These are phyloP conservation scores for Bothriochloa decipiens DNA, from an alignment of 176 grass and related monocot genomes.

Conservation along the genomic window DNA sequence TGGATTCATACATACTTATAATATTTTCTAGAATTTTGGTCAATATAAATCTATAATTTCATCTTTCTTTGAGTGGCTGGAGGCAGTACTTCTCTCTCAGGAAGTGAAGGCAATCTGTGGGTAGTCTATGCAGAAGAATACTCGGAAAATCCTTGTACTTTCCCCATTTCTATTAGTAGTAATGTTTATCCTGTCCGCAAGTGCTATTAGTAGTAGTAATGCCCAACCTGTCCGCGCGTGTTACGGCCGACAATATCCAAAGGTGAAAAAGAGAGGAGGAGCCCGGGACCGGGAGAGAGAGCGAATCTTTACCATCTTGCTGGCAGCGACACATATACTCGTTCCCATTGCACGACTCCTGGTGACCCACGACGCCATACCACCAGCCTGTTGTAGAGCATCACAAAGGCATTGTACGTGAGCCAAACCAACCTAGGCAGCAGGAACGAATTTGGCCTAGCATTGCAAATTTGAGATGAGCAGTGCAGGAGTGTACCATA, in stretches of 20 bases:
- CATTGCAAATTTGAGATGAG: neutral
- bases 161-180: neutral
- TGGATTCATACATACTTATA: too few species aligned
- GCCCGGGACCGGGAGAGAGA: too few species aligned
- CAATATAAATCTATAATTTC: too few species aligned
- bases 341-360: slow-evolving; percentile 58
- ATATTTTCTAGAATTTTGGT: too few species aligned
- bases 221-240: neutral
- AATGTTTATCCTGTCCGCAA: slow-evolving; percentile 9
- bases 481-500: slow-evolving; percentile 41
- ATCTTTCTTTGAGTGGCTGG: too few species aligned
- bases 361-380: slow-evolving; percentile 89
- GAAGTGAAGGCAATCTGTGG: too few species aligned
- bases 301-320: slow-evolving; percentile 59
- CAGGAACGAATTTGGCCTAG: neutral
- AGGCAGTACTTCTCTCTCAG: too few species aligned
- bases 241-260: slow-evolving; percentile 26
- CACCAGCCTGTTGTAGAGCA: slow-evolving; percentile 78
- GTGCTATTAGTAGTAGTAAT: neutral
- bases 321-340: slow-evolving; percentile 79
- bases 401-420: slow-evolving; percentile 22
- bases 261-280: neutral
- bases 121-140: slow-evolving; percentile 13
- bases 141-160: neutral
- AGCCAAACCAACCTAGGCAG: neutral